Conservation (phyloP, 805 yeast genomes). For the Lipomyces sp. region DNA sequence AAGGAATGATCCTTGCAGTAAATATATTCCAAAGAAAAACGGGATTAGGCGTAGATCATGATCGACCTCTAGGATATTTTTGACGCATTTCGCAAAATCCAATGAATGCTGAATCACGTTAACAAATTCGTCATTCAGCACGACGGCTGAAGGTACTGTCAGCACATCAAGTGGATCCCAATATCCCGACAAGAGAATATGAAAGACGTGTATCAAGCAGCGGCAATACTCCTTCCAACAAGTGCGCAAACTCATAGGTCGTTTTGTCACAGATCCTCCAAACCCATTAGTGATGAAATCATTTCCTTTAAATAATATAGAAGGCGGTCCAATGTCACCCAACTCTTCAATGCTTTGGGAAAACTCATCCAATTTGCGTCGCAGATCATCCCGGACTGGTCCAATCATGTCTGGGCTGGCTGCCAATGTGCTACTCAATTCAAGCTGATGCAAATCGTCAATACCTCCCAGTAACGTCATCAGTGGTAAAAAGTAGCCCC, state of each 20-base stretch:
- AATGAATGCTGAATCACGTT: conserved; percentile 41
- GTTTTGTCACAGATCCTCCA: no score
- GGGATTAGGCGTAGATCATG: conserved; percentile 43
- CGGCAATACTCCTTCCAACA: conserved; percentile 35
- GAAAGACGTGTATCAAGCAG: conserved; percentile 40
- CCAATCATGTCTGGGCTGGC: conserved; percentile 30
- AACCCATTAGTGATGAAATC: no score
- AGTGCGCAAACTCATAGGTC: no score
- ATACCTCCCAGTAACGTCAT: conserved; percentile 46
- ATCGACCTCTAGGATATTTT: conserved; percentile 41
- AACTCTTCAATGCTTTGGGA: conserved; percentile 28
- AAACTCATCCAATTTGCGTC: conserved; percentile 31
- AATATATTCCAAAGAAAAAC: conserved; percentile 43
- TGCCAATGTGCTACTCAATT: conserved; percentile 40
- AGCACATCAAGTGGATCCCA: conserved; percentile 45
- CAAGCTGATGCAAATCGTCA: conserved; percentile 38
- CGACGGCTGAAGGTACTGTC: conserved; percentile 36
- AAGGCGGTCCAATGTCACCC: conserved; percentile 13
- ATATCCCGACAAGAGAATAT: conserved; percentile 40
- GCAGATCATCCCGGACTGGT: conserved; percentile 33
- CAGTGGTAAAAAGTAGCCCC: conserved; percentile 50
- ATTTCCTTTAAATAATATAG: no score
- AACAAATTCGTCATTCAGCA: conserved; percentile 39
- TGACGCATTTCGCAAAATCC: conserved; percentile 40
- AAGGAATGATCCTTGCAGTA: conserved; percentile 42